Evolutionary conservation across 306 rosid genomes (phyloP).

Genomic region (Gleditsia sinensis): DNA sequence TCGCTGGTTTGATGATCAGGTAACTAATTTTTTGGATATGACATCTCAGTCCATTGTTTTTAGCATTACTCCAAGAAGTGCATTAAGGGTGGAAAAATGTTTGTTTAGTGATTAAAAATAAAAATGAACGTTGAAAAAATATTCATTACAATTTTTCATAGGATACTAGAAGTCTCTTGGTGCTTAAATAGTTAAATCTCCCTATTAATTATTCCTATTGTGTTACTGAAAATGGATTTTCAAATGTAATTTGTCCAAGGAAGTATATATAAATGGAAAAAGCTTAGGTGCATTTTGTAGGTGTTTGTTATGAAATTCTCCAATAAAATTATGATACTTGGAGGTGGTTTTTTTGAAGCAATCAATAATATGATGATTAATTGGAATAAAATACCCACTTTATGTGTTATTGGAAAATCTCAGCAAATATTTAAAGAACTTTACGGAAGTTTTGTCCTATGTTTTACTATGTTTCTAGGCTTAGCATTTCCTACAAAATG

Average conservation of each 20-base stretch:
- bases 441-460: no score
- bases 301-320: no score
- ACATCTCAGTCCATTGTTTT: background rate
- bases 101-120: background rate
- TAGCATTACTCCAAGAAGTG: background rate
- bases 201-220: no score
- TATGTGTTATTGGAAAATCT: no score
- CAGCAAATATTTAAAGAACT: no score
- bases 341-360: no score
- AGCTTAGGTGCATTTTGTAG: no score
- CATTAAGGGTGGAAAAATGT: background rate
- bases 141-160: background rate
- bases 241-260: background rate
- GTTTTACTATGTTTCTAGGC: no score
- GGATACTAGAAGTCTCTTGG: background rate
- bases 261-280: background rate
- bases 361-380: no score
- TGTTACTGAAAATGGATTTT: background rate
- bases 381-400: no score
- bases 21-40: constrained; percentile 22
- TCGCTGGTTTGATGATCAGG: constrained; percentile 96
- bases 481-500: background rate
- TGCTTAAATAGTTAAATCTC: no score
- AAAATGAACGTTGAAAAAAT: background rate
- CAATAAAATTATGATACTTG: no score